phyloP scores from a whole-genome alignment of 306 rosid species.

The Sindora glabra region DNA sequence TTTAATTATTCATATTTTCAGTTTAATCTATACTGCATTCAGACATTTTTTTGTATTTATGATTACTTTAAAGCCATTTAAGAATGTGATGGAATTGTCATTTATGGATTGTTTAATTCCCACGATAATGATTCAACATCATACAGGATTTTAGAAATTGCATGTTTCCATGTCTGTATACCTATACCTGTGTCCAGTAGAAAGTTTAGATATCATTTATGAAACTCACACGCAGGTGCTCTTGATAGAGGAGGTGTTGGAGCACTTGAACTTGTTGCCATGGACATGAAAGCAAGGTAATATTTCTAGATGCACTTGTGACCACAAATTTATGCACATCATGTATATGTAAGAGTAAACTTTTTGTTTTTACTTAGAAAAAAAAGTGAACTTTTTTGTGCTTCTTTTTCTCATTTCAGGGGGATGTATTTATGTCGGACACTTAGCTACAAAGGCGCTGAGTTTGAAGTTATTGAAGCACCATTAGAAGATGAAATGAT shows the following conservation, averaged over 20 bases:
- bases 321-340: not conserved
- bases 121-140: no score
- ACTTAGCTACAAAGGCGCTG: slow-evolving; percentile 84
- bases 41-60: no score
- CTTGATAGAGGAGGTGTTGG: slow-evolving; percentile 98
- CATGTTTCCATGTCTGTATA: no score
- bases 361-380: no score
- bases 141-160: no score
- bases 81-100: no score
- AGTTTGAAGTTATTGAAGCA: slow-evolving; percentile 89
- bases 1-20: no score
- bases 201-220: slow-evolving; percentile 2
- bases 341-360: not conserved
- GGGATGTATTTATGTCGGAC: slow-evolving; percentile 98
- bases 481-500: slow-evolving; percentile 86
- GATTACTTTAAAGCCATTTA: no score
- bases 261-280: slow-evolving; percentile 98
- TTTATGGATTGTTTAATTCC: no score
- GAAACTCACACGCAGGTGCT: slow-evolving; percentile 48
- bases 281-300: slow-evolving; percentile 99
- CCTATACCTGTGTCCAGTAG: no score
- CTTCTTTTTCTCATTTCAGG: slow-evolving; percentile 47
- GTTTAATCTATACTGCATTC: no score
- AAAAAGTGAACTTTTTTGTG: no score
- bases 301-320: not conserved